Evolutionary conservation across 306 rosid genomes (phyloP).

Genomic region (Vigna hirtella): DNA sequence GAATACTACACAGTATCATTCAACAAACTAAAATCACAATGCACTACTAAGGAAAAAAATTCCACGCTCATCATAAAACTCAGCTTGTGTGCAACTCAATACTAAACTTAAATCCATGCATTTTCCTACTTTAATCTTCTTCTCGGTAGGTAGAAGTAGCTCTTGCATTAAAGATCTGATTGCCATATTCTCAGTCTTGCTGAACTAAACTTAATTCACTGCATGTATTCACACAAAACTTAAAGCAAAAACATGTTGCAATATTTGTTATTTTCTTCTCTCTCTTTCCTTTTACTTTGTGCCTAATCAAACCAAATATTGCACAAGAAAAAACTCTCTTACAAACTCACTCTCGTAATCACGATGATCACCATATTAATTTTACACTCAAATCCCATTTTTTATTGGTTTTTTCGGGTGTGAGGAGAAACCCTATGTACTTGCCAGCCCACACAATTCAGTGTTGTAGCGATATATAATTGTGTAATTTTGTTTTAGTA

Average conservation of each 20-base stretch:
- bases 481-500: slow-evolving; percentile 26
- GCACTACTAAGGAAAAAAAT: background rate
- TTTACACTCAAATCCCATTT: background rate
- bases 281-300: slow-evolving; percentile 25
- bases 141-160: background rate
- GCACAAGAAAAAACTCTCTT: slow-evolving; percentile 17
- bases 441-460: slow-evolving; percentile 35
- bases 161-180: slow-evolving; percentile 13
- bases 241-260: background rate
- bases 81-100: slow-evolving; percentile 9
- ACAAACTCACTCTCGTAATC: slow-evolving; percentile 26
- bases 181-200: background rate
- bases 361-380: background rate
- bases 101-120: slow-evolving; percentile 11
- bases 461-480: slow-evolving; percentile 17
- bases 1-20: background rate
- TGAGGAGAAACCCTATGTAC: slow-evolving; percentile 28
- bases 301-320: slow-evolving; percentile 8
- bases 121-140: slow-evolving; percentile 12
- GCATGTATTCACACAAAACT: background rate
- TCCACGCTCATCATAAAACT: slow-evolving; percentile 31
- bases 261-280: background rate
- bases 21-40: slow-evolving; percentile 28
- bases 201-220: background rate
- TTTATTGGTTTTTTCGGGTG: background rate